Evolutionary conservation across 345 rosid species (phyloP).

Genomic region (Salix purpurea): DNA sequence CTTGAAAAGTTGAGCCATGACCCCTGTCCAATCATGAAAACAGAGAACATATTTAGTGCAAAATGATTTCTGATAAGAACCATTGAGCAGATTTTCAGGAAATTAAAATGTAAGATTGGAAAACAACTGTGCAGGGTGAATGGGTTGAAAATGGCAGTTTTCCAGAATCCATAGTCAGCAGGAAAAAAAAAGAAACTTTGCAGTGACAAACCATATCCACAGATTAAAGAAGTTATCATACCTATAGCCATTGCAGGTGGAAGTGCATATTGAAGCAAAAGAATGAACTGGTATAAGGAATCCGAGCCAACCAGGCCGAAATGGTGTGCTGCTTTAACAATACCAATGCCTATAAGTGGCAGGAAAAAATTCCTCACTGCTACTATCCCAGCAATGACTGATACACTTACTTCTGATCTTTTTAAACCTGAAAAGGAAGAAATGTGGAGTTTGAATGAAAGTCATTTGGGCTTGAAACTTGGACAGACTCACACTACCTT

Average conservation of each 20-base stretch:
- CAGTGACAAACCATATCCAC: too few species aligned
- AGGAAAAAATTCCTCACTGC: slow-evolving; percentile 30
- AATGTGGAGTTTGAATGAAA: too few species aligned
- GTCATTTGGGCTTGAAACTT: too few species aligned
- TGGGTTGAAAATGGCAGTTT: background rate
- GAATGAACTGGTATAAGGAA: slow-evolving; percentile 44
- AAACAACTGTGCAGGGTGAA: background rate
- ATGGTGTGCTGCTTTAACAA: background rate
- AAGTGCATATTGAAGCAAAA: slow-evolving; percentile 49
- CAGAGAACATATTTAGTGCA: background rate
- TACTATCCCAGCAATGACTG: slow-evolving; percentile 35
- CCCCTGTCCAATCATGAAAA: slow-evolving; percentile 18
- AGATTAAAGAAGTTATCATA: background rate
- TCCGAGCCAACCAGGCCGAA: slow-evolving; percentile 11
- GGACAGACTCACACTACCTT: too few species aligned
- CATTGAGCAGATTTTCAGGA: background rate
- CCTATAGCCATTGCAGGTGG: slow-evolving; percentile 55
- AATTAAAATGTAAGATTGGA: background rate
- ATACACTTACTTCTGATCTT: slow-evolving; percentile 23
- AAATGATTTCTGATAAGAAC: background rate
- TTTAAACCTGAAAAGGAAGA: slow-evolving; percentile 36
- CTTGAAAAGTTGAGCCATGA: slow-evolving; percentile 28
- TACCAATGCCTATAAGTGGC: slow-evolving; percentile 25
- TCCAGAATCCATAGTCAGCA: background rate
- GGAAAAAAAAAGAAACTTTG: too few species aligned